Evolutionary conservation across 306 rosid species (phyloP), one percentile per base, ranked within the genome.

Genomic region (Arachis hypogaea): DNA sequence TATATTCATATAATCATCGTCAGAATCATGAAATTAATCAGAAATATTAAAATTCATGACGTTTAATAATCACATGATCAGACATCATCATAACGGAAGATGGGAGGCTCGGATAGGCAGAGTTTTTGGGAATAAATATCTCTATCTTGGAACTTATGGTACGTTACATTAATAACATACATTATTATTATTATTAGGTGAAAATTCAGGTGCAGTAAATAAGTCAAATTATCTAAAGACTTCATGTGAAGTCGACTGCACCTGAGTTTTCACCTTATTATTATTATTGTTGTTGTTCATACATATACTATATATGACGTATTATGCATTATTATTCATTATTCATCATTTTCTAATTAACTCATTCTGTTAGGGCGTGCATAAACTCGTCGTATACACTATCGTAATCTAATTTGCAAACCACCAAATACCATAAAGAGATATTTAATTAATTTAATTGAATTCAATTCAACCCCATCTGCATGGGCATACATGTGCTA

Each of bases 31-130:
- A 7, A 10, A 58, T 49, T 57, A 33, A 2, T 33, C 38, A 33
- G 38, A 22, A 22, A 22, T 22, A 22, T 22, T 22, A 22, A 22
- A 22, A 22, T 22, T 22, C 72, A 50, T 45, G 60, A 63, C 40
- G 70, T 2, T 55, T 11, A 67, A 45, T 11, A 33, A 33, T 33
- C 38, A 33, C 11, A 2, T 64, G 46, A 11, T 36, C 66, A 92
- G 96, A 81, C 98, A 92, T 61, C 98, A 89, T 83, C 98, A 92
- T 64, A 92, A 92, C n/a, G 98, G 98, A 71, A 88, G 98, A 79
- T 92, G 98, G 98, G 98, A 92, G 79, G 98, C 98, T 74, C 86
- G 98, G 52, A 92, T 92, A 78, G 98, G 98, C 40, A 85, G 96
- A 71, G 98, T 92, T 22, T 92, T 92, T 9, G 98, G 98, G 81